Conservation (phyloP, 768 basidiomycete genomes). For the Mycena albidolilacea region DNA sequence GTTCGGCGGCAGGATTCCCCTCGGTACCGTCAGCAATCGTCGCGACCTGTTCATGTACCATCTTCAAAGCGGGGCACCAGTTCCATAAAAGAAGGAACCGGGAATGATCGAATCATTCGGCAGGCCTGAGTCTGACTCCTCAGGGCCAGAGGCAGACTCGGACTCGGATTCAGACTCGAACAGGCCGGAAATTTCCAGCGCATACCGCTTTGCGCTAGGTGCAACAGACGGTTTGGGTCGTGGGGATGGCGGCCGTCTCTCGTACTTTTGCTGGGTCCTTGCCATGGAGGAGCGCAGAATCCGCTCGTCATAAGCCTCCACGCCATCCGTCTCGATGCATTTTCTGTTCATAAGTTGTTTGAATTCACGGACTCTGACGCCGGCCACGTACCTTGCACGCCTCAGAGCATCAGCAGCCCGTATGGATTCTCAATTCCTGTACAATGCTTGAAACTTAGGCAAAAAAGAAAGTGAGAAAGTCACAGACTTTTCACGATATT, state of each 20-base stretch:
- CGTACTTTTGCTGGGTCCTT: background rate
- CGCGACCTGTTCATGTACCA: no score
- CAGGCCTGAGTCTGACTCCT: background rate
- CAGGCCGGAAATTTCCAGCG: no score
- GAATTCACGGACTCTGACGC: background rate
- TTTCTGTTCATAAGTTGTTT: background rate
- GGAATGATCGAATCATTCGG: background rate
- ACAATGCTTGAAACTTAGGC: background rate
- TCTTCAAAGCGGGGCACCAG: no score
- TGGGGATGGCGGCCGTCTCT: background rate
- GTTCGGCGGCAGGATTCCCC: no score
- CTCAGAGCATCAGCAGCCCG: background rate
- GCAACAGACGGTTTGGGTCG: background rate
- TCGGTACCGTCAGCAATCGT: no score
- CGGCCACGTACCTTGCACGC: background rate
- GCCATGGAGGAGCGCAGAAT: background rate
- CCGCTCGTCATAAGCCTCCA: background rate
- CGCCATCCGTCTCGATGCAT: background rate
- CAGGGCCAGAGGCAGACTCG: background rate
- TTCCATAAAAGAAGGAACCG: background rate
- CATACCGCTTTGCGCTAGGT: background rate
- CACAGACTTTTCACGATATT: background rate
- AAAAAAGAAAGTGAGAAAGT: background rate
- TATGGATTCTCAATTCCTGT: constrained; percentile 3
- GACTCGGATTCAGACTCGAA: background rate